phyloP scores from a whole-genome alignment of 2,329 filamentous ascomycete genomes.

The Penicillium sp. region DNA sequence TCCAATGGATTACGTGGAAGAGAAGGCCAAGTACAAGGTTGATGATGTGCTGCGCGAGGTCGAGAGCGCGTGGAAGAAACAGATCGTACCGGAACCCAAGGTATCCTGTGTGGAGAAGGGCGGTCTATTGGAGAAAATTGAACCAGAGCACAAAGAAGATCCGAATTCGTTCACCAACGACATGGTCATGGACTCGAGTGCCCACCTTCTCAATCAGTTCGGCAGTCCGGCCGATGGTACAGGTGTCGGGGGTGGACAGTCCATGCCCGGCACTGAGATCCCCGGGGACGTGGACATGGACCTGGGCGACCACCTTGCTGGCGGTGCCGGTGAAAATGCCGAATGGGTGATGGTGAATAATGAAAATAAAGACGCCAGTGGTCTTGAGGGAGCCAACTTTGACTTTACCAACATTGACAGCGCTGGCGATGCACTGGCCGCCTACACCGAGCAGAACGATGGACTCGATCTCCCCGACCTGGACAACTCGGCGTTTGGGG shows the following conservation, averaged over 20 bases:
- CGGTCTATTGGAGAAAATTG: constrained; percentile 57
- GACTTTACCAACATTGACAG: constrained; percentile 54
- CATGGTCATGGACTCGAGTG: constrained; percentile 32
- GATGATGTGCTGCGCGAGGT: constrained; percentile 71
- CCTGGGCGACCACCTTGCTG: constrained; percentile 47
- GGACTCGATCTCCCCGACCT: constrained; percentile 55
- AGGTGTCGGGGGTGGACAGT: constrained; percentile 9
- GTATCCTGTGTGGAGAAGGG: constrained; percentile 71
- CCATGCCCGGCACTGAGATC: constrained; percentile 41
- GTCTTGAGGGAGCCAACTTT: constrained; percentile 37
- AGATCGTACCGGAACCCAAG: constrained; percentile 57
- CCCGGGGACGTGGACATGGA: constrained; percentile 42
- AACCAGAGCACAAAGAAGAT: constrained; percentile 37
- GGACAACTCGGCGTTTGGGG: constrained; percentile 76
- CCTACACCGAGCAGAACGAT: constrained; percentile 57
- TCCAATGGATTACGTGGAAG: constrained; percentile 36
- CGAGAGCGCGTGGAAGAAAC: constrained; percentile 63
- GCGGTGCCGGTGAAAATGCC: constrained; percentile 46
- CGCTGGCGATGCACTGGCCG: constrained; percentile 64
- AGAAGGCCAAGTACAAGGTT: constrained; percentile 45
- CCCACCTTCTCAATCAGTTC: constrained; percentile 33
- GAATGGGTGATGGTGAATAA: constrained; percentile 74
- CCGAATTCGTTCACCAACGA: constrained; percentile 25
- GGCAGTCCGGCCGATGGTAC: constrained; percentile 18
- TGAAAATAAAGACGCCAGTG: constrained; percentile 44